Percentiles rank a stretch among this genome's conserved stretches.
Conservation (phyloP, 768 basidiomycete species). For the Thelephora ganbajun region DNA sequence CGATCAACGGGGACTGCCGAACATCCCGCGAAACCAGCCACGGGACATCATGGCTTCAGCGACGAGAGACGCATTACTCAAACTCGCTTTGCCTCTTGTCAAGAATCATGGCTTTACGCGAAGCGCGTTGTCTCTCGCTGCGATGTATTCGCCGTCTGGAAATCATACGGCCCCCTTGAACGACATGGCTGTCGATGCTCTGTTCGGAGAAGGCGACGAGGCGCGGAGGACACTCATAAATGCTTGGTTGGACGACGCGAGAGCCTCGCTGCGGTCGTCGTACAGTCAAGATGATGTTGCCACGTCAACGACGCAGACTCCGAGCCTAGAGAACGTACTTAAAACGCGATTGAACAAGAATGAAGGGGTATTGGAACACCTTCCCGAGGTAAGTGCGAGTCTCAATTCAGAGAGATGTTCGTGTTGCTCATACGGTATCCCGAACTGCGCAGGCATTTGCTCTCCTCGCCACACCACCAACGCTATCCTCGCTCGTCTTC, state of each 20-base stretch:
- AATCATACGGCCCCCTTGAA: conserved; percentile 47
- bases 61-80: conserved; percentile 28
- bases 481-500: conserved; percentile 8
- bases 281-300: not conserved
- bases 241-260: conserved; percentile 65
- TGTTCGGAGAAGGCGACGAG: conserved; percentile 59
- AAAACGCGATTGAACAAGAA: conserved; percentile 47
- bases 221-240: conserved; percentile 49
- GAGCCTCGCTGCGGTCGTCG: conserved; percentile 30
- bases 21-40: too few species aligned
- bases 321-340: conserved; percentile 37
- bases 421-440: not conserved
- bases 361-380: conserved; percentile 44
- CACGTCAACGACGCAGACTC: conserved; percentile 1
- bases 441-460: conserved; percentile 55
- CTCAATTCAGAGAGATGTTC: not conserved
- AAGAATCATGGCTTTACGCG: conserved; percentile 62
- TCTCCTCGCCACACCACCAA: conserved; percentile 40
- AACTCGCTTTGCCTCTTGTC: conserved; percentile 51
- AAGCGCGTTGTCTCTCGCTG: conserved; percentile 50
- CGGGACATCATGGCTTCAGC: not conserved
- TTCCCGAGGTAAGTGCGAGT: conserved; percentile 45
- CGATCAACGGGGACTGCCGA: too few species aligned
- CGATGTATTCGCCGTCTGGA: conserved; percentile 31
- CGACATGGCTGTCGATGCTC: conserved; percentile 52